Evolutionary conservation across 225 moss, liverwort and hornwort species (phyloP), one percentile per base, ranked within the genome.

Genomic region (Bryum argenteum): DNA sequence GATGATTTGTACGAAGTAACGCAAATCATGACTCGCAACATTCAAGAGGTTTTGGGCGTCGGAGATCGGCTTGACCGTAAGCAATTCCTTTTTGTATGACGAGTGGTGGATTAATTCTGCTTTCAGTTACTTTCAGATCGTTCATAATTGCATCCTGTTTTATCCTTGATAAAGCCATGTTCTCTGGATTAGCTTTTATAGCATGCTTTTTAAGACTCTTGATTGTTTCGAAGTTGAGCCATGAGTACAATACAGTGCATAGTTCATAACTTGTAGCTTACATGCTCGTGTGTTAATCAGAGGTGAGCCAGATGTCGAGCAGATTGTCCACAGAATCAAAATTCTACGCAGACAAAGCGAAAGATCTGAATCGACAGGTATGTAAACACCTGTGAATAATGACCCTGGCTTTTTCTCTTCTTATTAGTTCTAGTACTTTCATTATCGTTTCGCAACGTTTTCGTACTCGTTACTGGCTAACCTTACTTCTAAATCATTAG

Each of bases 351-450:
- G 64, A 82, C 71, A 99, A 94, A 85, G 98, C 98, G 14, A 88
- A 94, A 81, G 98, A 99, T 65, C 84, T 99, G 72, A 94, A 92
- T 73, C 91, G 98, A 61, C 98, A 99, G 92, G 98, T 99, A 86
- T 67, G 52, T 44, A 53, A 58, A 21, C 18, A 59, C 12, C 19
- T 20, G 64, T 11, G 17, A 39, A 26, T 33, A 44, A 9, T 11
- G 22, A 66, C 24, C 8, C 23, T 54, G 56, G 11, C 23, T 69
- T 72, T 11, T 28, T 50, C 66, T 51, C 60, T 63, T 41, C n/a
- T 16, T 33, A 23, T 42, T 18, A 2, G 12, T 61, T 62, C 13
- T 16, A 24, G 19, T 14, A 17, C 39, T 39, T 52, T 45, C 21
- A 45, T 57, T 42, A 21, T 42, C 66, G 57, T 23, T 44, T 75